Percentiles rank a stretch among this genome's conserved stretches.
phyloP scores from a whole-genome alignment of 495 filamentous ascomycete genomes.

The Tuber magnatum region DNA sequence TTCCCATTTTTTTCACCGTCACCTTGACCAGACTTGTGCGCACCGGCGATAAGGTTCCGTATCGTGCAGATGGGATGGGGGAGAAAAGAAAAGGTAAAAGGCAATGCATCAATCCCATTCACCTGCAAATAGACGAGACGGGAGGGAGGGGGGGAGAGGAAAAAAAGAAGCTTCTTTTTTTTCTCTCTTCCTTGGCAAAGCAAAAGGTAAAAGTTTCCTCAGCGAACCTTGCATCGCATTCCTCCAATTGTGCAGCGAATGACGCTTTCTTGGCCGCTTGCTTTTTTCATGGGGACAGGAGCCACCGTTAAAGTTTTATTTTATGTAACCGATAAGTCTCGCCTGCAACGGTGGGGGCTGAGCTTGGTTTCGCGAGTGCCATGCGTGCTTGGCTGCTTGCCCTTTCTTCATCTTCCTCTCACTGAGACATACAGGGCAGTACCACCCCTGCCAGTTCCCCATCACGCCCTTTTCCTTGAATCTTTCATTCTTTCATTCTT shows the following conservation, averaged over 20 bases:
- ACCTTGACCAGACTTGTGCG: neutral
- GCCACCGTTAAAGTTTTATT: neutral
- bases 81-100: neutral
- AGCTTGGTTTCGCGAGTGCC: neutral
- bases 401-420: neutral
- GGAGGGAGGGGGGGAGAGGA: neutral
- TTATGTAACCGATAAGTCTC: neutral
- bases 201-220: neutral
- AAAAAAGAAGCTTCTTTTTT: neutral
- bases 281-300: neutral
- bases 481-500: neutral
- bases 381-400: neutral
- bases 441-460: neutral
- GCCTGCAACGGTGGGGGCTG: neutral
- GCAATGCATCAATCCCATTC: neutral
- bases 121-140: neutral
- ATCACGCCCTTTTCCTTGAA: neutral
- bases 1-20: neutral
- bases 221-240: neutral
- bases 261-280: neutral
- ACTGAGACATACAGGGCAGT: neutral
- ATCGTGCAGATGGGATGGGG: neutral
- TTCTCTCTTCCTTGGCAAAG: neutral
- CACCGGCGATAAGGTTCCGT: neutral
- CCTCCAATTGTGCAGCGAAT: neutral